These are phyloP conservation scores for Lavandula angustifolia DNA, from an alignment of 257 asterid species.

Conservation along the genomic window DNA sequence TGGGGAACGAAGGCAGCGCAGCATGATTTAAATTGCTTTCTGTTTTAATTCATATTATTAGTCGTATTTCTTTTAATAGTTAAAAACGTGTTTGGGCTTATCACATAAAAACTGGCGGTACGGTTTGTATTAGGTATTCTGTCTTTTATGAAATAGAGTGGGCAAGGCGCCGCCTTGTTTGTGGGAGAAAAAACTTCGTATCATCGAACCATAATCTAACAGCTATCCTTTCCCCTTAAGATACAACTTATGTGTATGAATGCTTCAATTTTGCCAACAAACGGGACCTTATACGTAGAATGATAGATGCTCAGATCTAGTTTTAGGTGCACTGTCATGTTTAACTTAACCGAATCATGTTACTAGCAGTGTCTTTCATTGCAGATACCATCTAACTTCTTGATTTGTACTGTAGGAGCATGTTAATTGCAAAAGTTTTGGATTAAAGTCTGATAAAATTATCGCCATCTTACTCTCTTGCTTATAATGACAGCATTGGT, in stretches of 20 bases:
- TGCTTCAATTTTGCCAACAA: neutral
- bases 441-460: slow-evolving; percentile 4
- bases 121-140: too few relatives aligned
- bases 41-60: too few relatives aligned
- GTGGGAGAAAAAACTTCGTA: too few relatives aligned
- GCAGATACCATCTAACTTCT: neutral
- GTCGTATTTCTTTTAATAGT: too few relatives aligned
- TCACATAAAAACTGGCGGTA: too few relatives aligned
- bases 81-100: too few relatives aligned
- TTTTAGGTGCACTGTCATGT: slow-evolving; percentile 4
- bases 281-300: neutral
- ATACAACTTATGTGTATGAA: neutral
- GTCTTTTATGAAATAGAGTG: too few relatives aligned
- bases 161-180: too few relatives aligned
- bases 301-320: neutral
- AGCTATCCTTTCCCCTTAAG: neutral
- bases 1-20: too few relatives aligned
- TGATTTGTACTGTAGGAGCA: neutral
- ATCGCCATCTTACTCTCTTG: slow-evolving; percentile 6
- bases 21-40: too few relatives aligned
- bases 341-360: neutral
- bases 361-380: neutral
- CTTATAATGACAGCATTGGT: slow-evolving; percentile 54
- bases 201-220: too few relatives aligned
- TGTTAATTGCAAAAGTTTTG: neutral